Evolutionary conservation across 768 basidiomycete genomes (phyloP).

Genomic region (Auricularia heimuer): DNA sequence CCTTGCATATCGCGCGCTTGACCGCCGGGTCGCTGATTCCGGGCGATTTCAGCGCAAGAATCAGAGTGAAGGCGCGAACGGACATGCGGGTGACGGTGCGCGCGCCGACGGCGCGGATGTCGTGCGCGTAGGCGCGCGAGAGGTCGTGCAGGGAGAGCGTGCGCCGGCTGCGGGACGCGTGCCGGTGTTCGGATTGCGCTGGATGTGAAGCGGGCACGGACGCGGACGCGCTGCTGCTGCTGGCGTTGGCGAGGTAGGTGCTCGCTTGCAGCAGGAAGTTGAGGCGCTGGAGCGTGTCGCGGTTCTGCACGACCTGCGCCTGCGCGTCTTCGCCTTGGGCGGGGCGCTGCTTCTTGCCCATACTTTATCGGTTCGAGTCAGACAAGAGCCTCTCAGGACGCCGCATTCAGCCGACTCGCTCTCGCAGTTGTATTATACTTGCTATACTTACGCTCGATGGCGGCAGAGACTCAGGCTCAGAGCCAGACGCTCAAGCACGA

Average conservation of each 20-base stretch:
- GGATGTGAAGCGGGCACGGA: constrained; percentile 1
- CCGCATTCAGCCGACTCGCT: too few relatives aligned
- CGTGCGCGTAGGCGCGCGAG: constrained; percentile 50
- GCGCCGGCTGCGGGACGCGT: constrained; percentile 18
- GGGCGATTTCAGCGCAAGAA: not conserved
- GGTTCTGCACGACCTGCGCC: constrained; percentile 38
- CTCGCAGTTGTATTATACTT: too few relatives aligned
- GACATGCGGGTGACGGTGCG: constrained; percentile 75
- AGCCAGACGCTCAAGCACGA: too few relatives aligned
- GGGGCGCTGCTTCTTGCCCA: not conserved
- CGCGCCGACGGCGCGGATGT: constrained; percentile 62
- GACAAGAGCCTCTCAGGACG: too few relatives aligned
- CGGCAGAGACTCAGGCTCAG: too few relatives aligned
- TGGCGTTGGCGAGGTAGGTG: constrained; percentile 40
- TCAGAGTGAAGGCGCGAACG: constrained; percentile 12
- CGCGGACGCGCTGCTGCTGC: constrained; percentile 8
- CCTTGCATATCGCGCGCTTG: constrained; percentile 72
- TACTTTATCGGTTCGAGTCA: not conserved
- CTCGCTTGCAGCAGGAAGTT: constrained; percentile 83
- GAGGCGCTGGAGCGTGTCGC: constrained; percentile 72
- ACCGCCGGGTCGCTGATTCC: constrained; percentile 60
- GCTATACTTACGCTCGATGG: too few relatives aligned
- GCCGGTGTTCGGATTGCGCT: constrained; percentile 9
- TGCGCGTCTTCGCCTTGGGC: constrained; percentile 35
- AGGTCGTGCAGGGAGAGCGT: constrained; percentile 31